Evolutionary conservation across 2,329 filamentous ascomycete genomes (phyloP).

Genomic region (Beauveria australis): DNA sequence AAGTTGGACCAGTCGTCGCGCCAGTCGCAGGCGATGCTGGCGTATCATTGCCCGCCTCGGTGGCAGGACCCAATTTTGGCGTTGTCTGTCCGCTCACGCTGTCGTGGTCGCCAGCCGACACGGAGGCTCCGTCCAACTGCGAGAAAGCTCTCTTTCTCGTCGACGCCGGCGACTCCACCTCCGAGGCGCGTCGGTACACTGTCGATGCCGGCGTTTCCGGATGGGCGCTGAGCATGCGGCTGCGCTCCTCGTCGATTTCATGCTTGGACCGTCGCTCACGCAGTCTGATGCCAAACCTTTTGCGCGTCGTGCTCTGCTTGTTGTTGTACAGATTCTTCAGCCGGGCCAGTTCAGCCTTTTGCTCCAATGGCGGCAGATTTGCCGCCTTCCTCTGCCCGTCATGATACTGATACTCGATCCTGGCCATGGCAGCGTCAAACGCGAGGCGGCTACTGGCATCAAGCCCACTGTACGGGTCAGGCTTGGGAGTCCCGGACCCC

Average conservation of each 20-base stretch:
- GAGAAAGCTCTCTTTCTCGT: not conserved
- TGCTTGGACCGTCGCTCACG: slow-evolving; percentile 38
- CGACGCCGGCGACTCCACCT: not conserved
- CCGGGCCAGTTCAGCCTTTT: slow-evolving; percentile 27
- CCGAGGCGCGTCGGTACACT: not conserved
- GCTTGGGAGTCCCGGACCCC: not conserved
- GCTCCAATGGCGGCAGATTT: slow-evolving; percentile 24
- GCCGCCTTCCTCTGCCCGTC: slow-evolving; percentile 34
- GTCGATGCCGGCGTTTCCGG: not conserved
- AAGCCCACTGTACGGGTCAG: not conserved
- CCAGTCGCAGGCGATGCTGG: not conserved
- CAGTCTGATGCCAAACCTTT: slow-evolving; percentile 49
- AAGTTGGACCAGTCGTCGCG: not conserved
- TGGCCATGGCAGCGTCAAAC: slow-evolving; percentile 23
- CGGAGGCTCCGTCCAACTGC: not conserved
- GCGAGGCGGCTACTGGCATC: not conserved
- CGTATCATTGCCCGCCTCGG: not conserved
- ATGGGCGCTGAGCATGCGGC: slow-evolving; percentile 23
- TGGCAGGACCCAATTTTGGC: not conserved
- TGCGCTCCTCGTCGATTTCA: slow-evolving; percentile 37
- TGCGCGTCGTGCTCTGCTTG: slow-evolving; percentile 48
- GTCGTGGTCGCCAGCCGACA: not conserved
- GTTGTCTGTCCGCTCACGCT: not conserved
- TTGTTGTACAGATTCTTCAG: slow-evolving; percentile 47
- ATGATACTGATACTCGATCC: slow-evolving; percentile 26